phyloP scores from a whole-genome alignment of 1,284 basidiomycete species.

The Meira nashicola region DNA sequence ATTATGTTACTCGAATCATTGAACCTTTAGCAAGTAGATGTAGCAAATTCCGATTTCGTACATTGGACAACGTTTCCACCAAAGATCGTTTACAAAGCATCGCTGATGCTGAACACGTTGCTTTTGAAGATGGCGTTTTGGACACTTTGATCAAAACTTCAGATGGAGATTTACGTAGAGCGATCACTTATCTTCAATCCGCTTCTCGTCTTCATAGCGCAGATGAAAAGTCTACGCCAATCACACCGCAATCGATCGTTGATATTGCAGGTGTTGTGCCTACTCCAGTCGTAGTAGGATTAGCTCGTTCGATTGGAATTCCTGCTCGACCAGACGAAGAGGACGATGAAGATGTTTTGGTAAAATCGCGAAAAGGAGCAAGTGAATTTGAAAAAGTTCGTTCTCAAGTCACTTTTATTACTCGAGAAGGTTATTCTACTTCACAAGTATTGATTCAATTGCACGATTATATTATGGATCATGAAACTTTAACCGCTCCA shows the following conservation, averaged over 20 bases:
- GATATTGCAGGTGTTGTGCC: conserved; percentile 97
- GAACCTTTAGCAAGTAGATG: conserved; percentile 98
- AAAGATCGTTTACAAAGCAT: conserved; percentile 74
- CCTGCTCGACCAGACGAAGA: conserved; percentile 53
- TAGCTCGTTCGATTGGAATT: conserved; percentile 67
- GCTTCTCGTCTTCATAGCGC: conserved; percentile 68
- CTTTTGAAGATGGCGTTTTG: conserved; percentile 55
- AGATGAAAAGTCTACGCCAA: conserved; percentile 56
- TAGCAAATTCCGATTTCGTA: conserved; percentile 97
- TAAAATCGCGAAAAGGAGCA: conserved; percentile 54
- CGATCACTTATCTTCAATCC: conserved; percentile 98
- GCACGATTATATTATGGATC: conserved; percentile 80
- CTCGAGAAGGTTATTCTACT: conserved; percentile 85
- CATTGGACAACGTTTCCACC: conserved; percentile 74
- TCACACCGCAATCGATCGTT: conserved; percentile 69
- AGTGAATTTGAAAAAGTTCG: conserved; percentile 68
- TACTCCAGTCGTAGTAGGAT: conserved; percentile 64
- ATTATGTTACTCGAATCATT: conserved; percentile 98
- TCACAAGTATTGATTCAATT: conserved; percentile 87
- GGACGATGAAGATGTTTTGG: conserved; percentile 56
- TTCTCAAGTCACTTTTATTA: conserved; percentile 68
- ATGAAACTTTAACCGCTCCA: conserved; percentile 72
- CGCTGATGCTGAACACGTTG: conserved; percentile 61
- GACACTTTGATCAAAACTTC: conserved; percentile 73
- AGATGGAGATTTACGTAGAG: conserved; percentile 86